Percentiles rank a stretch among this genome's conserved stretches.
These are phyloP conservation scores for Boletales sp. DNA, from an alignment of 768 basidiomycete species.

Conservation along the genomic window DNA sequence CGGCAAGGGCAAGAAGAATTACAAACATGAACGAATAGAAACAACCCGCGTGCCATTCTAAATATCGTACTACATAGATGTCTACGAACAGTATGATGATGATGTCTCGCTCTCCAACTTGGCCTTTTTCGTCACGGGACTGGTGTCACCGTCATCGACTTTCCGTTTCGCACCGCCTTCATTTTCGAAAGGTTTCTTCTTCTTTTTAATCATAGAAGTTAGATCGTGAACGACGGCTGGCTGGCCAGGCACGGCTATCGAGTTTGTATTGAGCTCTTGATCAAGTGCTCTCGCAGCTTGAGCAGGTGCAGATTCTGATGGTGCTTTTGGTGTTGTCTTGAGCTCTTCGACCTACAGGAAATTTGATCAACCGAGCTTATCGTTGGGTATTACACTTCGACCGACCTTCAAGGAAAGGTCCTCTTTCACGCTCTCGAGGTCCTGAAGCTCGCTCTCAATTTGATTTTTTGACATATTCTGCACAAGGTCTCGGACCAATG, in stretches of 20 bases:
- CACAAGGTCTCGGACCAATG: constrained; percentile 45
- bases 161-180: constrained; percentile 58
- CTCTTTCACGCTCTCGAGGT: constrained; percentile 67
- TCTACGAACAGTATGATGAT: constrained; percentile 14
- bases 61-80: constrained; percentile 3
- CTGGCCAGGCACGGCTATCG: constrained; percentile 32
- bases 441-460: constrained; percentile 75
- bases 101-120: constrained; percentile 43
- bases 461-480: constrained; percentile 69
- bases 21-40: constrained; percentile 51
- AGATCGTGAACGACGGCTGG: constrained; percentile 69
- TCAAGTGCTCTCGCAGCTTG: constrained; percentile 70
- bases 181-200: constrained; percentile 52
- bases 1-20: constrained; percentile 66
- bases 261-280: constrained; percentile 54
- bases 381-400: background rate
- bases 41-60: constrained; percentile 22
- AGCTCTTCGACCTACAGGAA: constrained; percentile 78
- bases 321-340: constrained; percentile 71
- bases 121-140: constrained; percentile 56
- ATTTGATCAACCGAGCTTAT: background rate
- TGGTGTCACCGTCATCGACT: constrained; percentile 55
- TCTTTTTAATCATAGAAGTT: constrained; percentile 83
- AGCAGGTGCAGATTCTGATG: constrained; percentile 59
- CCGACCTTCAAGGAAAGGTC: constrained; percentile 83